Conservation (phyloP, 2,329 filamentous ascomycete genomes). For the Grosmannia penicillata region DNA sequence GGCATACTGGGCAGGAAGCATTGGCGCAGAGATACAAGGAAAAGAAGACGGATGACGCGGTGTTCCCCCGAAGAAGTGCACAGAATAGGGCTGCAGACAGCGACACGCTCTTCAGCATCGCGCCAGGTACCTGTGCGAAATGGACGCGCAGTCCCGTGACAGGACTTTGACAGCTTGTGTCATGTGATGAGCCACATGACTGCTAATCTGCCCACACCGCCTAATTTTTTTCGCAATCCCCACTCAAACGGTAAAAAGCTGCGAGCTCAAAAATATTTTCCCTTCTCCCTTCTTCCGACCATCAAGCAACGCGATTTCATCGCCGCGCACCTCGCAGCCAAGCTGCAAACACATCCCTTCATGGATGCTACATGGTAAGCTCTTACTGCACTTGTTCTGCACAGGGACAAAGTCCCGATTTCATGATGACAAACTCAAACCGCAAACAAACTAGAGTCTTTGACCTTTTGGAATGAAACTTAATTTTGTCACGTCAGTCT, state of each 20-base stretch:
- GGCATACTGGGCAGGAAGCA: conserved; percentile 28
- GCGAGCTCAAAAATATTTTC: conserved; percentile 11
- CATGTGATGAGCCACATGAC: conserved; percentile 1
- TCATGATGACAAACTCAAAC: conserved; percentile 73
- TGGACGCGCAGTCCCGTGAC: conserved; percentile 19
- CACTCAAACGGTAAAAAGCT: conserved; percentile 1
- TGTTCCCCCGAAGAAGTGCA: background rate
- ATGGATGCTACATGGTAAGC: too few species aligned
- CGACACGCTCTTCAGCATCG: background rate
- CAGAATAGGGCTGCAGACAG: background rate
- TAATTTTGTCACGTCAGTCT: conserved; percentile 85
- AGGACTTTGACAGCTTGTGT: background rate
- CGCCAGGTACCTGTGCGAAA: conserved; percentile 7
- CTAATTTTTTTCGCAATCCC: background rate
- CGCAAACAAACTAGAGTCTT: conserved; percentile 98
- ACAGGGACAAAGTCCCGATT: conserved; percentile 13
- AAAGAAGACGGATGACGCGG: too few species aligned
- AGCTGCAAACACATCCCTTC: too few species aligned
- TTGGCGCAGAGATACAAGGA: background rate
- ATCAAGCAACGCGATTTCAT: background rate
- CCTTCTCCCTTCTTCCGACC: conserved; percentile 4
- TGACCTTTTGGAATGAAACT: conserved; percentile 78
- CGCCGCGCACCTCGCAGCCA: too few species aligned
- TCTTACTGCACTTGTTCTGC: background rate
- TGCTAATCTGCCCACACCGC: background rate